Percentiles rank a stretch among this genome's conserved stretches.
These are phyloP conservation scores for Aspergillus japonicus DNA, from an alignment of 2,329 filamentous ascomycete genomes.

Conservation along the genomic window DNA sequence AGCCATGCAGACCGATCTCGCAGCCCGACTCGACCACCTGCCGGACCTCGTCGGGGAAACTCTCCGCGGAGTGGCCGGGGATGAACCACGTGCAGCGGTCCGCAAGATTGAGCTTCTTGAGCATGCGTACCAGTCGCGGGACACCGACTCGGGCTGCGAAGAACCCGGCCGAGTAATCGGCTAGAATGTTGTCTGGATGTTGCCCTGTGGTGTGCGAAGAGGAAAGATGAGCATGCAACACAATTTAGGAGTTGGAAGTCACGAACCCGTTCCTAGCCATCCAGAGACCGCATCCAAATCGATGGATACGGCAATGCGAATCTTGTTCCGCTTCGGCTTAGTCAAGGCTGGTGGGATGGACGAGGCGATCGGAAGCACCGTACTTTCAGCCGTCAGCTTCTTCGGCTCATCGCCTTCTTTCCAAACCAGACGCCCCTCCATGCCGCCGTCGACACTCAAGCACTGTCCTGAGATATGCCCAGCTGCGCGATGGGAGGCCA, in stretches of 20 bases:
- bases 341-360: constrained; percentile 17
- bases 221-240: neutral
- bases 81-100: constrained; percentile 61
- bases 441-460: constrained; percentile 52
- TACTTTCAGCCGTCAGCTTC: neutral
- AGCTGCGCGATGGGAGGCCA: constrained; percentile 52
- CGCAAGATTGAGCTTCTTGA: constrained; percentile 52
- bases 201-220: constrained; percentile 23
- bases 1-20: constrained; percentile 57
- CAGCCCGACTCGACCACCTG: constrained; percentile 53
- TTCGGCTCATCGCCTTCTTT: constrained; percentile 27
- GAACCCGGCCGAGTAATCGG: constrained; percentile 57
- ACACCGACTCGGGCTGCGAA: constrained; percentile 59
- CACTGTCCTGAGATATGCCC: constrained; percentile 57
- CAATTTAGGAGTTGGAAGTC: constrained; percentile 6
- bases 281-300: constrained; percentile 62
- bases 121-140: constrained; percentile 54
- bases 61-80: constrained; percentile 59
- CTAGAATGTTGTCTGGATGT: constrained; percentile 53
- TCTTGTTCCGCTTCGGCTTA: constrained; percentile 19
- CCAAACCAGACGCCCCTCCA: constrained; percentile 54
- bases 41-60: constrained; percentile 53
- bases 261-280: constrained; percentile 53
- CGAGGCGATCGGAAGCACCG: neutral
- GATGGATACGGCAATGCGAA: constrained; percentile 37